Percentiles rank a stretch among this genome's conserved stretches.
phyloP scores from a whole-genome alignment of 2,329 filamentous ascomycete genomes.

The Graphiopsis chlorocephala region DNA sequence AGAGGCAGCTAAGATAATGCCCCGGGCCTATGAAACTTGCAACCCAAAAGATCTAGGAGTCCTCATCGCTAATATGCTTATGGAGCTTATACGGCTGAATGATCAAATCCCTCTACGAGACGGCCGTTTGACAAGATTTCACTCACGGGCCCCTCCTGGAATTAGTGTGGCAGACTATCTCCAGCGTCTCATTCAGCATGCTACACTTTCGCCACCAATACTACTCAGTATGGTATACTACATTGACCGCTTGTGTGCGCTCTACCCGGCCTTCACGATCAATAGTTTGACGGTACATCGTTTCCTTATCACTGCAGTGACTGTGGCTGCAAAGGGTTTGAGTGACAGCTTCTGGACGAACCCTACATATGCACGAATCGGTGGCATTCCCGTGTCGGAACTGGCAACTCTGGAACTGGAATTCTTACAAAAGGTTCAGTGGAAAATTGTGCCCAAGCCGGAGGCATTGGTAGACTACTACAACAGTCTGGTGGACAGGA shows the following conservation, averaged over 20 bases:
- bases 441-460: constrained; percentile 94
- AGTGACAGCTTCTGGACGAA: constrained; percentile 99
- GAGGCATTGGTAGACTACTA: constrained; percentile 95
- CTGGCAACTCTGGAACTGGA: constrained; percentile 89
- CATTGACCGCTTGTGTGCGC: constrained; percentile 87
- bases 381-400: constrained; percentile 86
- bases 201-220: constrained; percentile 86
- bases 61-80: constrained; percentile 90
- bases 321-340: constrained; percentile 91
- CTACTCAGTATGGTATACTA: constrained; percentile 99
- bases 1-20: constrained; percentile 57
- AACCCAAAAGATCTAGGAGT: constrained; percentile 82
- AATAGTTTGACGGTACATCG: constrained; percentile 95
- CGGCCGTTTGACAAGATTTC: constrained; percentile 87
- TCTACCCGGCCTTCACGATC: constrained; percentile 94
- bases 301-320: constrained; percentile 92
- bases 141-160: constrained; percentile 76
- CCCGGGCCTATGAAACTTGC: constrained; percentile 76
- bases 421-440: constrained; percentile 87
- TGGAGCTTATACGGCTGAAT: constrained; percentile 90
- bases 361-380: constrained; percentile 89
- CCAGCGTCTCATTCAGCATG: constrained; percentile 86
- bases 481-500: constrained; percentile 72
- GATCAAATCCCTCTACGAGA: constrained; percentile 81
- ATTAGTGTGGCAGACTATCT: constrained; percentile 95